A percentile compares a stretch with the other conserved stretches of the same genome.
Conservation (phyloP, 2,329 filamentous ascomycete species). For the Fusarium nanum region DNA sequence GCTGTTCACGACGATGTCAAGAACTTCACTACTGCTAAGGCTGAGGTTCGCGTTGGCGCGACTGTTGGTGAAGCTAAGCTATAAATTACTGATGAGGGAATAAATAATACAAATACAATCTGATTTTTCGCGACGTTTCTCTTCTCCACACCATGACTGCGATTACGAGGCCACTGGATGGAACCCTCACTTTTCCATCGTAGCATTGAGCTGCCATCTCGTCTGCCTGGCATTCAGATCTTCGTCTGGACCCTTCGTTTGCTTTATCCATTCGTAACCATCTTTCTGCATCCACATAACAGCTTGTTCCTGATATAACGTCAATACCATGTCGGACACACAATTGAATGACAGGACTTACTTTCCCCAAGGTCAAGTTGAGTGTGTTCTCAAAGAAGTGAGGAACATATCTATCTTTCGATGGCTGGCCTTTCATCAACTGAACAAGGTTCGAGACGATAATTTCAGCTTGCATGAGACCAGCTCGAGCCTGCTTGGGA, state of each 20-base stretch:
- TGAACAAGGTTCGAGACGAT: conserved; percentile 2
- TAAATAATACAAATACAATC: too few species aligned
- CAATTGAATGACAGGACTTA: too few species aligned
- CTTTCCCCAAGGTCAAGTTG: conserved; percentile 23
- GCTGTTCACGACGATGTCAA: conserved; percentile 4
- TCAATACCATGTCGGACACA: too few species aligned
- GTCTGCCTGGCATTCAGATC: conserved; percentile 15
- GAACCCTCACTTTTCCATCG: not conserved
- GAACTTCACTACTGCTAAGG: conserved; percentile 12
- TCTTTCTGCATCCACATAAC: conserved; percentile 11
- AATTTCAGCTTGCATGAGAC: conserved; percentile 20
- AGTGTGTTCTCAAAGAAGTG: conserved; percentile 17
- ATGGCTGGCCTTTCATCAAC: conserved; percentile 4
- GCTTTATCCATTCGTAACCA: conserved; percentile 9
- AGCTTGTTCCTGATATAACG: not conserved
- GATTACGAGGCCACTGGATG: too few species aligned
- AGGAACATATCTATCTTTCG: not conserved
- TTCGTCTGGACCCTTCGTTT: not conserved
- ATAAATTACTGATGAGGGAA: too few species aligned
- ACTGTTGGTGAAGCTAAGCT: not conserved
- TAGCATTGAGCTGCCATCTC: conserved; percentile 8
- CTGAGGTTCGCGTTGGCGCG: not conserved
- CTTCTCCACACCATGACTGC: too few species aligned
- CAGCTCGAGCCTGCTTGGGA: conserved; percentile 27
- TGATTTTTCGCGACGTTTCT: too few species aligned